Base-by-base conservation (phyloP, 495 filamentous ascomycete species). In the Amphirosellinia nigrospora region DNA sequence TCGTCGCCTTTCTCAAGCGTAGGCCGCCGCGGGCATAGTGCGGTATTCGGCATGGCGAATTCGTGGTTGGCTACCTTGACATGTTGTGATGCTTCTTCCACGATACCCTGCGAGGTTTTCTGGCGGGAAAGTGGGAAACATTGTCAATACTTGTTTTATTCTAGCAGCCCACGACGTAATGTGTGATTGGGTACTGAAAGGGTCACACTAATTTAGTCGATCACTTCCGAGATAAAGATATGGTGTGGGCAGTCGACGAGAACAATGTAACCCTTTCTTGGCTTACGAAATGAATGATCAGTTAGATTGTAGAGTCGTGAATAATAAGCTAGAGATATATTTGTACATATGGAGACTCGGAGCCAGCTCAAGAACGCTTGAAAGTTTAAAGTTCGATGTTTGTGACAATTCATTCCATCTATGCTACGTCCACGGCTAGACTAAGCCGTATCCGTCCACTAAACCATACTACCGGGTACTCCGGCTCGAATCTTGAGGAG, bases 191-290 rank as follows among this genome's bases (percentile, higher is more conserved):
- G 16, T 41, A 23, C 30, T 15, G n/a, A 1, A 41, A 41, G 16
- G 6, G 30, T 21, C 16, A 36, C 30, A 38, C 55, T 58, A 58
- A 58, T n/a, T 4, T 58, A n/a, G 55, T 58, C 55, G 55, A 58
- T 58, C 55, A 58, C 32, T 58, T 13, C 55, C 16, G n/a, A 11
- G 45, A 48, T 48, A 23, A 34, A 34, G n/a, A 15, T 34, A 15
- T n/a, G 4, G 15, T 34, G 53, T n/a, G 30, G 30, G 30, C 3
- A 56, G 55, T 34, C 7, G 32, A 21, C n/a, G 2, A 36, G 55
- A 19, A n/a, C 19, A 36, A 36, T 58, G 55, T 11, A n/a, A 56
- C 53, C 30, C 30, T n/a, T 30, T 13, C 52, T 56, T 28, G 23
- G n/a, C 48, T 52, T 28, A 28, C 13, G 48, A 21, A 9, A 34